Evolutionary conservation across 257 asterid species (phyloP).

Genomic region (Penstemon barbatus): DNA sequence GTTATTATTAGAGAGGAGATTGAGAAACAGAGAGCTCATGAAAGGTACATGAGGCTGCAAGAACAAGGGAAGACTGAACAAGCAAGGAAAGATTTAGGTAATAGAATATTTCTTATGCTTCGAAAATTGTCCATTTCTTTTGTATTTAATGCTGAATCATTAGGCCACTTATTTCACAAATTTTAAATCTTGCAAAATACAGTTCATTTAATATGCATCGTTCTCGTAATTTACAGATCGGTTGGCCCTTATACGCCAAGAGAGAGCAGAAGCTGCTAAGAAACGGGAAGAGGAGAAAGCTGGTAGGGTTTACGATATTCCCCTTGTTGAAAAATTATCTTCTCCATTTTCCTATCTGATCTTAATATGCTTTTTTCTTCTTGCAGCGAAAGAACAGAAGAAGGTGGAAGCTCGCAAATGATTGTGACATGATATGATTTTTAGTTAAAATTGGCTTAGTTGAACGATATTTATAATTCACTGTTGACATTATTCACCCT

Average conservation of each 20-base stretch:
- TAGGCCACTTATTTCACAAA: no score
- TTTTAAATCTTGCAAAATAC: no score
- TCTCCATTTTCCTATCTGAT: no score
- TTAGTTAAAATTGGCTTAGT: not conserved
- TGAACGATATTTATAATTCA: constrained; percentile 11
- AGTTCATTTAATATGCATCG: not conserved
- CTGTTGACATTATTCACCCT: not conserved
- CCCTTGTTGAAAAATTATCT: not conserved
- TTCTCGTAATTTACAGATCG: constrained; percentile 55
- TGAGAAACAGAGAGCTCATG: constrained; percentile 89
- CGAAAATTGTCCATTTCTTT: no score
- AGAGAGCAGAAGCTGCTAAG: constrained; percentile 95
- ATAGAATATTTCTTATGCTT: no score
- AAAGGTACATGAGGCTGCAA: constrained; percentile 95
- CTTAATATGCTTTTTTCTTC: not conserved
- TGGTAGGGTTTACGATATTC: constrained; percentile 38
- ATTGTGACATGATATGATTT: constrained; percentile 30
- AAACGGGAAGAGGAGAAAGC: constrained; percentile 95
- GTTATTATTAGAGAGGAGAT: constrained; percentile 77
- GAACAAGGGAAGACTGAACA: constrained; percentile 98
- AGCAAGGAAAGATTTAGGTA: constrained; percentile 93
- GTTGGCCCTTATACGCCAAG: constrained; percentile 82
- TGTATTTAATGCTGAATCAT: no score
- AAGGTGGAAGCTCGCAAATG: constrained; percentile 82
- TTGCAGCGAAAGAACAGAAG: constrained; percentile 86